Percentiles rank a stretch among this genome's conserved stretches.
These are phyloP conservation scores for Ogataea hybrid DNA, from an alignment of 1,139 yeast species.

Conservation along the genomic window DNA sequence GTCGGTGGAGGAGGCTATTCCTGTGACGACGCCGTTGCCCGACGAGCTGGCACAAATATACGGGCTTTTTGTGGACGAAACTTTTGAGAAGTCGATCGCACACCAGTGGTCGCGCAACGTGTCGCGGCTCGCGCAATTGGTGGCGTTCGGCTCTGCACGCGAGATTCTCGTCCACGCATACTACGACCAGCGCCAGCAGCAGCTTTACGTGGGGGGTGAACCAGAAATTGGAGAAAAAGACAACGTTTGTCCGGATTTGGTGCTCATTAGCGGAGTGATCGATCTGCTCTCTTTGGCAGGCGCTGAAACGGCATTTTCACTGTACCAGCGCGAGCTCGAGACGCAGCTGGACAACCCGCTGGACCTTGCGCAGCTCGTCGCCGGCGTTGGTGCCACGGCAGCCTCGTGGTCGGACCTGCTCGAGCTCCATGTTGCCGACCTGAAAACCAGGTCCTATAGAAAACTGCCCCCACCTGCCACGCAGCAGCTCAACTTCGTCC, in stretches of 20 bases:
- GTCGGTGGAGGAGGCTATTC: too few species aligned
- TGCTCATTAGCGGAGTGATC: constrained; percentile 59
- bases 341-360: constrained; percentile 9
- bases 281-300: constrained; percentile 43
- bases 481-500: constrained; percentile 50
- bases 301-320: constrained; percentile 18
- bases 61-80: not conserved
- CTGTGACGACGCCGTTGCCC: not conserved
- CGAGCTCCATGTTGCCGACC: constrained; percentile 44
- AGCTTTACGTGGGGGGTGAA: not conserved
- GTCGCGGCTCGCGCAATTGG: constrained; percentile 36
- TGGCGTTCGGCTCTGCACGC: constrained; percentile 53
- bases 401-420: constrained; percentile 22
- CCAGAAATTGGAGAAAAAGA: not conserved
- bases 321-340: constrained; percentile 26
- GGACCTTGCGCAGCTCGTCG: constrained; percentile 21
- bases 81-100: not conserved
- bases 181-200: constrained; percentile 11
- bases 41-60: not conserved
- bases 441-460: constrained; percentile 51
- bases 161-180: constrained; percentile 60
- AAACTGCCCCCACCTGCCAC: constrained; percentile 40
- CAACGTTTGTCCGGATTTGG: constrained; percentile 9
- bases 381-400: constrained; percentile 8
- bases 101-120: constrained; percentile 19